Conservation (phyloP, 2,329 filamentous ascomycete species). For the Pseudocercospora musae region DNA sequence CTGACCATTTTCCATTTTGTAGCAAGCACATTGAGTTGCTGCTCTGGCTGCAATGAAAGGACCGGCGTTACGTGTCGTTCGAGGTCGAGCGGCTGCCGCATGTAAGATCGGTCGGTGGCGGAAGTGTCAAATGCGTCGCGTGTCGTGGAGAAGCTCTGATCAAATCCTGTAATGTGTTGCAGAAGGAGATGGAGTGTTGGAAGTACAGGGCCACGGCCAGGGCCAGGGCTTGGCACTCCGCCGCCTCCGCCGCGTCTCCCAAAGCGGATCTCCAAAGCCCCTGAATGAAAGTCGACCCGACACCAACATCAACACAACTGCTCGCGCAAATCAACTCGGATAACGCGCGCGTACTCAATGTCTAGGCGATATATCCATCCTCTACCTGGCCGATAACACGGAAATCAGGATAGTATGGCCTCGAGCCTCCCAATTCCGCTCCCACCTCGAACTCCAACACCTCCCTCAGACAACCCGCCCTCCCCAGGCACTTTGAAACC, state of each 20-base stretch:
- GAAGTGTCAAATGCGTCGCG: neutral
- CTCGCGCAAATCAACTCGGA: neutral
- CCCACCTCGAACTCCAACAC: conserved; percentile 63
- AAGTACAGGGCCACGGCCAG: neutral
- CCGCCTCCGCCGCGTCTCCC: neutral
- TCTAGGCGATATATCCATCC: neutral
- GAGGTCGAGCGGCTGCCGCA: neutral
- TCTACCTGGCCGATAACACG: neutral
- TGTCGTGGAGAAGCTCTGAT: neutral
- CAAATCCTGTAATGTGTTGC: neutral
- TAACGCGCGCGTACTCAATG: neutral
- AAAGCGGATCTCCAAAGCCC: neutral
- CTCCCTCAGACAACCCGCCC: conserved; percentile 52
- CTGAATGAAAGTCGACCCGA: neutral
- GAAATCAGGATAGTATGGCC: conserved; percentile 49
- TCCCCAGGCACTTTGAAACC: conserved; percentile 12
- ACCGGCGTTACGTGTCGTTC: conserved; percentile 4
- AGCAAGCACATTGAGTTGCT: conserved; percentile 17
- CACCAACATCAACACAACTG: neutral
- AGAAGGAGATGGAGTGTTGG: neutral
- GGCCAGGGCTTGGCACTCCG: neutral
- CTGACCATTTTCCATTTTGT: conserved; percentile 30
- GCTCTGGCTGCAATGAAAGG: neutral
- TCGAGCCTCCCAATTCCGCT: conserved; percentile 57
- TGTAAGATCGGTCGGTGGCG: neutral